These are phyloP conservation scores for Euphrasia arctica DNA, from an alignment of 305 asterid genomes.

Conservation along the genomic window DNA sequence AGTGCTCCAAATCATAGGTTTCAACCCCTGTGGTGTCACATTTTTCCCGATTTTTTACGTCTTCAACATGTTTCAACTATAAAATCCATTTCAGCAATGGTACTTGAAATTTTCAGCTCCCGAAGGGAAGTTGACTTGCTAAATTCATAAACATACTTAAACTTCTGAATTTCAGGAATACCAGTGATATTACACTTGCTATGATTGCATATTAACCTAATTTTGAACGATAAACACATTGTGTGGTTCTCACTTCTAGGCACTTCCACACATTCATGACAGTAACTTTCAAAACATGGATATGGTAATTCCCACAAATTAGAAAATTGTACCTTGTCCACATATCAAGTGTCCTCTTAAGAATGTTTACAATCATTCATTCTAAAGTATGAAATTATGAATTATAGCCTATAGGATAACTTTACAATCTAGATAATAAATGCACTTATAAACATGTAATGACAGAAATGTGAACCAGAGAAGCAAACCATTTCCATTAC, in stretches of 20 bases:
- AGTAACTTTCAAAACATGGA: not conserved
- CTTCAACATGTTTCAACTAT: constrained; percentile 5
- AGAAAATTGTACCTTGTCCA: constrained; percentile 14
- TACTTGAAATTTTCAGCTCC: constrained; percentile 8
- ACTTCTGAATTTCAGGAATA: not conserved
- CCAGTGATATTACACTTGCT: not conserved
- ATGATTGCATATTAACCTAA: constrained; percentile 15
- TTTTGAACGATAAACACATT: not conserved
- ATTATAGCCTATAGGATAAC: not conserved
- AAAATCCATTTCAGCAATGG: constrained; percentile 13
- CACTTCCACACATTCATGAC: not conserved
- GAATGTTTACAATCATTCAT: constrained; percentile 21
- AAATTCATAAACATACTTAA: not conserved
- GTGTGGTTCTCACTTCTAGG: not conserved
- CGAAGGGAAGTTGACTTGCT: constrained; percentile 14
- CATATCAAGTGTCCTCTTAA: constrained; percentile 5
- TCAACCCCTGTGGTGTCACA: not conserved
- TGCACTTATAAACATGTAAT: not conserved
- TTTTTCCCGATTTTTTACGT: not conserved
- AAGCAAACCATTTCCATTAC: constrained; percentile 47
- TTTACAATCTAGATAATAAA: not conserved
- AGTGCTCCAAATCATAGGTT: not conserved
- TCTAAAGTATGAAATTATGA: not conserved
- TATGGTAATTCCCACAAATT: constrained; percentile 8
- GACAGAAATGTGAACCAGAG: constrained; percentile 20